Conservation (phyloP, 192 early-diverging fungal genomes). For the Entomortierella chlamydospora region DNA sequence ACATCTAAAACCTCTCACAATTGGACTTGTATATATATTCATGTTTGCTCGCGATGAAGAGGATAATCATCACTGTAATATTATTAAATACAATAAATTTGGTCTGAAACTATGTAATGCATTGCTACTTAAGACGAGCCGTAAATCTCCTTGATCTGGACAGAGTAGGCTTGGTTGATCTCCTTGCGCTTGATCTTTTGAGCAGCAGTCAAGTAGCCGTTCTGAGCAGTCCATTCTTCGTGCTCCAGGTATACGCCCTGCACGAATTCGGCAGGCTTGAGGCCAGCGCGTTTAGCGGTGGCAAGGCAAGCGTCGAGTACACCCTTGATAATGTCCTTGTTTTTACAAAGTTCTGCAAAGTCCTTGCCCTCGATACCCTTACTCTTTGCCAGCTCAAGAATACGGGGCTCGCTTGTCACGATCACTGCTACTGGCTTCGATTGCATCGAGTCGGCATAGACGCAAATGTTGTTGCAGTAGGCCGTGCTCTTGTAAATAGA, state of each 20-base stretch:
- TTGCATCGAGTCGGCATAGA: conserved; percentile 63
- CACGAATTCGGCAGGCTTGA: conserved; percentile 80
- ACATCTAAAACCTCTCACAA: background rate
- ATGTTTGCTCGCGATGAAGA: background rate
- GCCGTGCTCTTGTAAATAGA: conserved; percentile 51
- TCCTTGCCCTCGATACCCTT: conserved; percentile 26
- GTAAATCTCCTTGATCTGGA: conserved; percentile 65
- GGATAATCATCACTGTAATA: background rate
- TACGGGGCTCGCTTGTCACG: conserved; percentile 60
- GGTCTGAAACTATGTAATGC: background rate
- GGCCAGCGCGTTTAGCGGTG: conserved; percentile 66
- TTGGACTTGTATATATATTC: background rate
- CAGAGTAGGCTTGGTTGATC: conserved; percentile 73
- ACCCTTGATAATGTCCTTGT: conserved; percentile 55
- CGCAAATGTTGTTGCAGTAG: conserved; percentile 56
- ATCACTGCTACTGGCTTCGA: conserved; percentile 59
- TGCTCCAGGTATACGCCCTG: conserved; percentile 69
- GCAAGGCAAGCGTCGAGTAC: conserved; percentile 54
- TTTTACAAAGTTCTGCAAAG: conserved; percentile 57
- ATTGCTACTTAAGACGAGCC: conserved; percentile 1
- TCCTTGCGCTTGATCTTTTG: conserved; percentile 88
- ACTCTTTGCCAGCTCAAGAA: background rate
- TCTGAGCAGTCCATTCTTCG: conserved; percentile 92
- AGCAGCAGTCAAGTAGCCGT: conserved; percentile 86
- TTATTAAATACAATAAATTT: background rate